phyloP scores from a whole-genome alignment of 2,329 filamentous ascomycete species.

The Fusarium devonianum region DNA sequence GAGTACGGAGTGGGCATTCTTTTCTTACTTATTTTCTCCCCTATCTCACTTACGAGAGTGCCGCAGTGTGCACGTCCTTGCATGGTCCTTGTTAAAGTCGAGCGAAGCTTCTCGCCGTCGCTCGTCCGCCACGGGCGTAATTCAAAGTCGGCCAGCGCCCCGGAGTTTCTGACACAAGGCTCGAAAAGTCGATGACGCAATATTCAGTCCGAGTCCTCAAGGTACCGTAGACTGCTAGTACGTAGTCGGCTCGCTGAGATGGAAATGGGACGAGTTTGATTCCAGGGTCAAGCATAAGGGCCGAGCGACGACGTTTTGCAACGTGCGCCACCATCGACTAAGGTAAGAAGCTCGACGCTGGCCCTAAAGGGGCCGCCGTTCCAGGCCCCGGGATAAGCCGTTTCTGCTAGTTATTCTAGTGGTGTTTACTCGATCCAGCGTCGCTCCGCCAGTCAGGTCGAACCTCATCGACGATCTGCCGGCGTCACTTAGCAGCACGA shows the following conservation, averaged over 20 bases:
- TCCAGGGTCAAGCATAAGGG: constrained; percentile 23
- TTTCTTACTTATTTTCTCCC: constrained; percentile 13
- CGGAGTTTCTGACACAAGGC: constrained; percentile 30
- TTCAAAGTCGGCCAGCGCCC: constrained; percentile 2
- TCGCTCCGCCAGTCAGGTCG: constrained; percentile 18
- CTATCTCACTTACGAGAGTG: not conserved
- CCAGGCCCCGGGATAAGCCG: constrained; percentile 28
- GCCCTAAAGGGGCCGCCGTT: constrained; percentile 23
- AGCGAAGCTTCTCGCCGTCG: not conserved
- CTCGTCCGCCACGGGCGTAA: not conserved
- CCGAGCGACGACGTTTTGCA: constrained; percentile 21
- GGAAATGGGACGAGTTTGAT: constrained; percentile 34
- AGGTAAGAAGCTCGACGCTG: constrained; percentile 17
- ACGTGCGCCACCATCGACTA: constrained; percentile 17
- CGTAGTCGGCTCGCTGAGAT: constrained; percentile 19
- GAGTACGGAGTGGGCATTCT: constrained; percentile 12
- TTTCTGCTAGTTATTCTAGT: constrained; percentile 29
- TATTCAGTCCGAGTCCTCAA: not conserved
- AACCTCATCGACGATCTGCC: constrained; percentile 36
- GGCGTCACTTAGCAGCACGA: constrained; percentile 9
- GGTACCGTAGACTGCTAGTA: constrained; percentile 22
- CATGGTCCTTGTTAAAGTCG: not conserved
- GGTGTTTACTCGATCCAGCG: constrained; percentile 18
- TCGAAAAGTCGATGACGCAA: constrained; percentile 36
- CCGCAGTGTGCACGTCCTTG: not conserved